Percentiles rank a stretch among this genome's conserved stretches.
These are phyloP conservation scores for Chytriomyces sp. DNA, from an alignment of 192 early-diverging fungal species.

Conservation along the genomic window DNA sequence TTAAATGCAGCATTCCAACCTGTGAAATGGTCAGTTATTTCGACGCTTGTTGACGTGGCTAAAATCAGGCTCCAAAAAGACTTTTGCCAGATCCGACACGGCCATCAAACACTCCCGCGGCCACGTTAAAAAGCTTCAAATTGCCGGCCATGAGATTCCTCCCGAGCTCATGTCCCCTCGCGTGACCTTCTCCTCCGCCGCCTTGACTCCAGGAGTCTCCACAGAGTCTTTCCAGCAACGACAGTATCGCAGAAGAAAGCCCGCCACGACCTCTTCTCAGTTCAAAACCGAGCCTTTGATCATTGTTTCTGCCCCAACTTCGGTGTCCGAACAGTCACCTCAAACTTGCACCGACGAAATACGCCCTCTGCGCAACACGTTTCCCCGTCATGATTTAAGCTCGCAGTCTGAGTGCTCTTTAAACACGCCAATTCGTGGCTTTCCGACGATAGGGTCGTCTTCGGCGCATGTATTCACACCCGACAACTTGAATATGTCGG, in stretches of 20 bases:
- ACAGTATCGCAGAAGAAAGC: neutral
- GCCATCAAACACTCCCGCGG: slow-evolving; percentile 26
- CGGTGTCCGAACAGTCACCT: no score
- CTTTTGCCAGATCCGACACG: slow-evolving; percentile 25
- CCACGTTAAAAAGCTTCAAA: slow-evolving; percentile 26
- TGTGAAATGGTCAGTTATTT: slow-evolving; percentile 22
- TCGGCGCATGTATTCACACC: no score
- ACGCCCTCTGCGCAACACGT: no score
- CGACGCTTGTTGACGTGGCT: neutral
- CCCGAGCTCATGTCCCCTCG: slow-evolving; percentile 6
- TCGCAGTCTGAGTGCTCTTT: no score
- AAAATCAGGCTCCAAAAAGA: neutral
- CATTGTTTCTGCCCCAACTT: no score
- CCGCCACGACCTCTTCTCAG: neutral
- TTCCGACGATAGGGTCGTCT: no score
- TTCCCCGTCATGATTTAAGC: no score
- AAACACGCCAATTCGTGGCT: no score
- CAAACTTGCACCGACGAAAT: no score
- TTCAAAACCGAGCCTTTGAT: no score
- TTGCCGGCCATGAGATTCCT: slow-evolving; percentile 21
- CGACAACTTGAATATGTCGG: no score
- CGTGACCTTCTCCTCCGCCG: neutral
- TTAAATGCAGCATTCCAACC: slow-evolving; percentile 14
- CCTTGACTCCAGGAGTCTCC: neutral
- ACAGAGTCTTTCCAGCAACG: neutral